Evolutionary conservation across 2,329 filamentous ascomycete genomes (phyloP).

Genomic region (Dactylellina parvicollis): DNA sequence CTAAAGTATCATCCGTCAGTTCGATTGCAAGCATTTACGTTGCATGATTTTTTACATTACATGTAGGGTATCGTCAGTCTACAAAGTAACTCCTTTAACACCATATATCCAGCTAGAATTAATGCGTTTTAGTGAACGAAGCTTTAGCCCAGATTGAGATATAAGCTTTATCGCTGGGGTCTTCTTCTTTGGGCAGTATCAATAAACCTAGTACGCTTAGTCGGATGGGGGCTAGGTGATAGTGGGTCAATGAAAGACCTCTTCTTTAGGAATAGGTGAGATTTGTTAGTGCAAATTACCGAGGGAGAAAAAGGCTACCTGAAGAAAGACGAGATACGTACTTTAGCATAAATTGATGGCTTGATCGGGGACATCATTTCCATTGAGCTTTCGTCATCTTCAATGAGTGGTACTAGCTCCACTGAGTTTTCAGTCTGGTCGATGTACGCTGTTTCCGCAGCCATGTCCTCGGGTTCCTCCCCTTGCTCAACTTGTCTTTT

Average conservation of each 20-base stretch:
- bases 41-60: neutral
- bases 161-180: too few species aligned
- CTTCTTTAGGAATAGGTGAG: constrained; percentile 12
- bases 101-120: neutral
- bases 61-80: neutral
- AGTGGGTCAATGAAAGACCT: constrained; percentile 15
- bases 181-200: constrained; percentile 29
- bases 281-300: neutral
- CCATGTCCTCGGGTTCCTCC: neutral
- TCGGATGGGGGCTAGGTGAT: constrained; percentile 28
- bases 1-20: too few species aligned
- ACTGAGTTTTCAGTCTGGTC: constrained; percentile 18
- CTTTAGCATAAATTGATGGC: constrained; percentile 28
- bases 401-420: constrained; percentile 19
- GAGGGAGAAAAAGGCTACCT: neutral
- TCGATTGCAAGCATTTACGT: too few species aligned
- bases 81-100: constrained; percentile 4
- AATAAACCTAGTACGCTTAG: constrained; percentile 40
- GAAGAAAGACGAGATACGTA: neutral
- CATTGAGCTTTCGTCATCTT: constrained; percentile 45
- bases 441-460: neutral
- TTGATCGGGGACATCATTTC: constrained; percentile 51
- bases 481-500: too few species aligned
- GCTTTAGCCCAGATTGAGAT: too few species aligned
- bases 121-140: neutral